phyloP scores from a whole-genome alignment of 1,139 yeast genomes.

The Geotrichum candidum region DNA sequence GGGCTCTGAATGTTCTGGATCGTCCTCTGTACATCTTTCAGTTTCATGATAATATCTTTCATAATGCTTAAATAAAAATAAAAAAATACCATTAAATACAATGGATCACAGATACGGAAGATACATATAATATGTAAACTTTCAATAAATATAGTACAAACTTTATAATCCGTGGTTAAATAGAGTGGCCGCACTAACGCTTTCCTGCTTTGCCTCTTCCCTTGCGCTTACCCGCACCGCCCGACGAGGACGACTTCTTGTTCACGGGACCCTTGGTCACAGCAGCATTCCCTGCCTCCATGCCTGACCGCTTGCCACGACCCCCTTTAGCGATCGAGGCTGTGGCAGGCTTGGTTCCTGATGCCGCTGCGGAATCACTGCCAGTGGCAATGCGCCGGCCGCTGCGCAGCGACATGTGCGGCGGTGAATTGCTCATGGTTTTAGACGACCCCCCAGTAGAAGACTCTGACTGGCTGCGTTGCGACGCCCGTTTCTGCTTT shows the following conservation, averaged over 20 bases:
- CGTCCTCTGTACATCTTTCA: no score
- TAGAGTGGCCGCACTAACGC: not conserved
- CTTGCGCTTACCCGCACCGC: not conserved
- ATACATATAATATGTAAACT: no score
- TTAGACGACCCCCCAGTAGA: not conserved
- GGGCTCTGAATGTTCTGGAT: no score
- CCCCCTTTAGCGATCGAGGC: not conserved
- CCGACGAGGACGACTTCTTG: not conserved
- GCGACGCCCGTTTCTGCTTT: not conserved
- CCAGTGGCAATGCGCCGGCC: not conserved
- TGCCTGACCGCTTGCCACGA: not conserved
- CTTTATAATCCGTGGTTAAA: not conserved
- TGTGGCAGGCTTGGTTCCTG: not conserved
- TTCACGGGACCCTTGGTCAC: not conserved
- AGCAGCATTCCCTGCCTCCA: not conserved
- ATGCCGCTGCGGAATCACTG: not conserved
- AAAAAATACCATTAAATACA: no score
- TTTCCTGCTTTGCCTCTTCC: constrained; percentile 1
- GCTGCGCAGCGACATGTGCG: not conserved
- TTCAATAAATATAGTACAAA: no score
- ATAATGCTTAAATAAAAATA: no score
- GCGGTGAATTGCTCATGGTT: not conserved
- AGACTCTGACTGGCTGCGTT: not conserved
- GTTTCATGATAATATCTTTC: no score
- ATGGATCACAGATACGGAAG: no score